Evolutionary conservation across 192 early-diverging fungal species (phyloP).

Genomic region (Phycomyces nitens): DNA sequence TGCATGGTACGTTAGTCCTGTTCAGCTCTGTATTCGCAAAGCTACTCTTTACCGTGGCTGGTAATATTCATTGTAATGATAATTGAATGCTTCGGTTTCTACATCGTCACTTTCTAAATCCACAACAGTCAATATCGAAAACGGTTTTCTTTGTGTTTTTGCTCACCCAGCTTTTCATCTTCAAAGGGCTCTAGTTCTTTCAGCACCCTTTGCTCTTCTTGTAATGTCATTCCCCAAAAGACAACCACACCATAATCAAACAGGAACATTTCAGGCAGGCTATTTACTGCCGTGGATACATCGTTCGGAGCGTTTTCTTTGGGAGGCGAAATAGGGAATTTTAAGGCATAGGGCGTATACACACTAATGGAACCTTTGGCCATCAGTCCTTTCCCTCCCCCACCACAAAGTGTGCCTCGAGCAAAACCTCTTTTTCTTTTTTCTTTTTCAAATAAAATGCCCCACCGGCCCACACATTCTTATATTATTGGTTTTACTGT

Average conservation of each 20-base stretch:
- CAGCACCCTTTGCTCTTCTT: conserved; percentile 76
- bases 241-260: conserved; percentile 96
- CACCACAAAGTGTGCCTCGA: neutral
- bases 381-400: too few relatives aligned
- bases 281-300: neutral
- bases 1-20: conserved; percentile 33
- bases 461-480: neutral
- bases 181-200: conserved; percentile 69
- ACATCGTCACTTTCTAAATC: conserved; percentile 59
- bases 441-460: conserved; percentile 5
- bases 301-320: conserved; percentile 2
- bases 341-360: conserved; percentile 53
- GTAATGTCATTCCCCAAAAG: conserved; percentile 90
- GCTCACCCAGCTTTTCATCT: conserved; percentile 62
- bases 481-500: neutral
- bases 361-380: conserved; percentile 27
- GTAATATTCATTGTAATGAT: conserved; percentile 66
- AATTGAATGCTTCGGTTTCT: conserved; percentile 79
- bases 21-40: too few relatives aligned
- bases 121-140: neutral
- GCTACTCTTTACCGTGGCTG: conserved; percentile 46
- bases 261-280: conserved; percentile 68
- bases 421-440: neutral
- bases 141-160: neutral
- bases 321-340: conserved; percentile 40